Base-by-base conservation (phyloP, 202 grass and related monocot genomes). In the Carex arenaria region DNA sequence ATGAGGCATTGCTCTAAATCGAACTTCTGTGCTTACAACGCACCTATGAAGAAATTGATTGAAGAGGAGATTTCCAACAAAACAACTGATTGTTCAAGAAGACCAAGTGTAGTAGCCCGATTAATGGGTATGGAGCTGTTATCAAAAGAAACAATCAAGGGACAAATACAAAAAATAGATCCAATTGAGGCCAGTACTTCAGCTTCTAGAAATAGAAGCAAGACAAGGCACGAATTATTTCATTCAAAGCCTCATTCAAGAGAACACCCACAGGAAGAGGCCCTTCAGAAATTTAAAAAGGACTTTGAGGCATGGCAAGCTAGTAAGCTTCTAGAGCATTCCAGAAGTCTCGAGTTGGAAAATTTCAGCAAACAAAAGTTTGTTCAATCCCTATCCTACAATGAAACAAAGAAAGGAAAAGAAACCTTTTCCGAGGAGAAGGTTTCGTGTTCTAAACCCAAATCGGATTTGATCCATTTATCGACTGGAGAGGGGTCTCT, bases 121-220 rank as follows among this genome's bases (percentile, higher is more conserved):
- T 55, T 99, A 86, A 99, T 99, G 96, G 96, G 93, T 83, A 95
- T 99, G 96, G 96, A 99, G 15, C 80, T 83, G 23, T 86, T 92
- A 17, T 91, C 93, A 64, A 87, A 92, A 74, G 86, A 90, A 28
- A 47, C 0, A n/a, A 84, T 63, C 17, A 56, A 85, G 56, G 70
- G 67, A 26, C 12, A 71, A n/a, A 55, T 77, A 19, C 4, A 73
- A 53, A 85, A 87, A 83, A 90, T 81, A 80, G 88, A 87, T 42
- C 68, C 11, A 13, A 11, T 17, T 72, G 86, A 88, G 49, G 61
- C 61, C 84, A 87, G 85, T 79, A 86, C 43, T 79, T 87, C 54
- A 87, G 85, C 72, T 93, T 87, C 66, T 72, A 75, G 22, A 81
- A 80, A 45, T 89, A 74, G 18, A 89, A 88, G 75, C 73, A 77